These are phyloP conservation scores for Rhodotorula paludigena DNA, from an alignment of 768 basidiomycete species.

Conservation along the genomic window DNA sequence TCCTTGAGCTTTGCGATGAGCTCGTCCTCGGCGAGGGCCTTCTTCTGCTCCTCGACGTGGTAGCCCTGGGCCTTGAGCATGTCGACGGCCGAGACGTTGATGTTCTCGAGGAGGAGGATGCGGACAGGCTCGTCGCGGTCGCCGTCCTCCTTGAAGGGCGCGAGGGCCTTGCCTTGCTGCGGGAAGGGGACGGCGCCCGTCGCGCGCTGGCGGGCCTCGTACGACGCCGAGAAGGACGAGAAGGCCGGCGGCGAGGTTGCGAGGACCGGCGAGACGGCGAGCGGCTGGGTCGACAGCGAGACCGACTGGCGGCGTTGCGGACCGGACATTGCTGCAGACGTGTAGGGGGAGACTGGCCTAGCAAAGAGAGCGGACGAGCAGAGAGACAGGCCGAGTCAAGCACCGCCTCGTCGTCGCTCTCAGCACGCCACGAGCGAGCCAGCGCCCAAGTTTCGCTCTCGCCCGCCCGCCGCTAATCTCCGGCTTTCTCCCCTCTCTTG, in stretches of 20 bases:
- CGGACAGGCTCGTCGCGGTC: constrained; percentile 56
- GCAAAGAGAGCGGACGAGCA: too few relatives aligned
- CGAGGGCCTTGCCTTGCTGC: constrained; percentile 27
- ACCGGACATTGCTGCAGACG: not conserved
- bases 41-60: constrained; percentile 80
- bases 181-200: constrained; percentile 20
- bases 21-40: constrained; percentile 87
- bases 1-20: constrained; percentile 68
- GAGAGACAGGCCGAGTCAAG: too few relatives aligned
- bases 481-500: too few relatives aligned
- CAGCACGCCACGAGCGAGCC: too few relatives aligned
- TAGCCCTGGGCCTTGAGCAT: constrained; percentile 77
- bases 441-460: too few relatives aligned
- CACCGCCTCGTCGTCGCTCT: too few relatives aligned
- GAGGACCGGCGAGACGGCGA: not conserved
- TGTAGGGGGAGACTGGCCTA: not conserved
- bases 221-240: constrained; percentile 7
- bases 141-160: constrained; percentile 33
- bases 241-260: constrained; percentile 8
- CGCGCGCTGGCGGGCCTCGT: constrained; percentile 1
- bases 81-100: constrained; percentile 58
- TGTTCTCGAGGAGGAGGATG: constrained; percentile 88
- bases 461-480: too few relatives aligned
- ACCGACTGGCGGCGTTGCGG: not conserved
- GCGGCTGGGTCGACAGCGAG: not conserved